A percentile compares a stretch with the other conserved stretches of the same genome.
phyloP scores from a whole-genome alignment of 2,329 filamentous ascomycete genomes.

The Aspergillus sp. region DNA sequence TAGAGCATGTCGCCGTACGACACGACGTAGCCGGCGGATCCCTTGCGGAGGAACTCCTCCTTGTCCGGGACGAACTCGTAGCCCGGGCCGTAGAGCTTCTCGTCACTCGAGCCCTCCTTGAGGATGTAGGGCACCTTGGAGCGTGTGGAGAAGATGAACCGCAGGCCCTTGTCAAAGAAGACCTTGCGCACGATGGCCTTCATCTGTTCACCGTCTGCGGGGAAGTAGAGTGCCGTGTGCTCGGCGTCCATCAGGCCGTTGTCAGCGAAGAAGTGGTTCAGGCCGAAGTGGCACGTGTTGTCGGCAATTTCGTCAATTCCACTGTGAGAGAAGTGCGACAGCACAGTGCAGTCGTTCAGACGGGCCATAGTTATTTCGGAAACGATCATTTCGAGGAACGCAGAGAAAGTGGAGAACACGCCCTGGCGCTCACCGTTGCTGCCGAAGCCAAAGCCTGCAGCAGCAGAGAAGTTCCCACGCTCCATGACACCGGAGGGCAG shows the following conservation, averaged over 20 bases:
- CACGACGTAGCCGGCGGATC: slow-evolving; percentile 31
- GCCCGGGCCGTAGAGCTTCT: slow-evolving; percentile 27
- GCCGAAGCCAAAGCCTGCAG: slow-evolving; percentile 32
- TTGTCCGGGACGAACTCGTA: slow-evolving; percentile 32
- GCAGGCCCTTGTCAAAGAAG: slow-evolving; percentile 31
- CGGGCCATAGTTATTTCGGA: slow-evolving; percentile 37
- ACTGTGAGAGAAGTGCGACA: slow-evolving; percentile 35
- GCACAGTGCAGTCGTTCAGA: slow-evolving; percentile 30
- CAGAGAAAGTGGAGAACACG: slow-evolving; percentile 36
- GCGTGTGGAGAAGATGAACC: slow-evolving; percentile 33
- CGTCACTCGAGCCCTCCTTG: slow-evolving; percentile 25
- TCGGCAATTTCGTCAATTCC: slow-evolving; percentile 37
- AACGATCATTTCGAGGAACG: slow-evolving; percentile 34
- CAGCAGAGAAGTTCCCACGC: slow-evolving; percentile 34
- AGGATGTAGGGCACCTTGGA: slow-evolving; percentile 32
- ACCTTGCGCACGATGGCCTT: slow-evolving; percentile 29
- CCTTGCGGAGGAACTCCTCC: slow-evolving; percentile 32
- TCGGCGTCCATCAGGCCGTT: slow-evolving; percentile 33
- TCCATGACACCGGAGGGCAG: slow-evolving; percentile 34
- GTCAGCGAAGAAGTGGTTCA: slow-evolving; percentile 36
- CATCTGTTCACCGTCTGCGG: slow-evolving; percentile 36
- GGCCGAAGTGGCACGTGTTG: slow-evolving; percentile 36
- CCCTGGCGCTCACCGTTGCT: slow-evolving; percentile 29
- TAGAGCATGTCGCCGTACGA: slow-evolving; percentile 36
- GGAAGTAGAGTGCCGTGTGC: slow-evolving; percentile 31